Evolutionary conservation across 768 basidiomycete species (phyloP), one percentile per base, ranked within the genome.

Genomic region (Rhizopogon rudus): DNA sequence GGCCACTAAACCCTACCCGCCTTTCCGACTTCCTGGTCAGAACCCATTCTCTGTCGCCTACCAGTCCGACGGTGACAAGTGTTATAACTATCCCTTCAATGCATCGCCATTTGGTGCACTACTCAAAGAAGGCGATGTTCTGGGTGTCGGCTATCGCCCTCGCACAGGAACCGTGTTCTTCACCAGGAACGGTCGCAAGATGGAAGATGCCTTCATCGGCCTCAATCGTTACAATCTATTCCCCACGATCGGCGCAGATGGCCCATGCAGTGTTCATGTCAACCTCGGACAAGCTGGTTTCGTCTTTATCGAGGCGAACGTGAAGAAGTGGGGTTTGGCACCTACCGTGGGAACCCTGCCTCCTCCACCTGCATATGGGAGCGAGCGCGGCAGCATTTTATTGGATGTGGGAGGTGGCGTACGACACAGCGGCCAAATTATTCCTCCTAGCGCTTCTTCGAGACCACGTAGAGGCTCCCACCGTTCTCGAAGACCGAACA

Each of bases 281-380:
- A 99, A 99, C 69, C 81, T 99, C 13, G 97, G 97, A 7, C 97
- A 98, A 72, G 88, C 92, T 5, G 97, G 97, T 5, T 99, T 99
- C 67, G 97, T 98, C 40, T 98, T 97, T 63, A 98, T 99, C 64
- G 97, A 99, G 73, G 97, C 97, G 35, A 98, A 99, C 67, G 97
- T 99, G 59, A 99, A 99, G 81, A 98, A 98, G 69, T 99, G 97
- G 97, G 97, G 97, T 16, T 73, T 98, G 33, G 97, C 97, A 35
- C 97, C 97, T 7, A 97, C 94, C 68, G 88, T 95, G 13, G 97
- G 97, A 45, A 98, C 97, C 0, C 80, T 98, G 9, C 96, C 96
- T 1, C 97, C 97, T 14, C 97, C 97, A 29, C 97, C 97, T 5
- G 95, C 97, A 0, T 98, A 98, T 71, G 97, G 97, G 16, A 93